A percentile compares a stretch with the other conserved stretches of the same genome.
Conservation (phyloP, 805 yeast species). For the Spathaspora girioi region DNA sequence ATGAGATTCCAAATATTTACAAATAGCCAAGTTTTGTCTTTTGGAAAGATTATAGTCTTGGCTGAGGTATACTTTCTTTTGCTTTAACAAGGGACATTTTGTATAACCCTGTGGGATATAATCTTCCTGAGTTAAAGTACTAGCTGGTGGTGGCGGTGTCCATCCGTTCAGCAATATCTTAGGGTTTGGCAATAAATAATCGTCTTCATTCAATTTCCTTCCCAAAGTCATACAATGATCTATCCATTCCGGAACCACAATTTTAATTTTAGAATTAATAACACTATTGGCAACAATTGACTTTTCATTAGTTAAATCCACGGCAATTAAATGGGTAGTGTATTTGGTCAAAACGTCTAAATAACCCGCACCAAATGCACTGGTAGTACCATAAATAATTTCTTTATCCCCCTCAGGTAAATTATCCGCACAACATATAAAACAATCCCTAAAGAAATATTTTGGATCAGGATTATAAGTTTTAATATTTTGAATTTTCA, state of each 20-base stretch:
- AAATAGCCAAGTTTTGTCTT: conserved; percentile 35
- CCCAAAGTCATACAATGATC: conserved; percentile 61
- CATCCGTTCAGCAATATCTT: conserved; percentile 4
- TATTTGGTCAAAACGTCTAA: conserved; percentile 58
- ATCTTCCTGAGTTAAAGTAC: not conserved
- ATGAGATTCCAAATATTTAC: conserved; percentile 41
- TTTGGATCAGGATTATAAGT: conserved; percentile 71
- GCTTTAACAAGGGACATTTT: conserved; percentile 29
- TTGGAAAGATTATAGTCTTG: conserved; percentile 54
- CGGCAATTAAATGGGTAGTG: conserved; percentile 77
- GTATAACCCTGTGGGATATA: not conserved
- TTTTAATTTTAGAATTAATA: conserved; percentile 34
- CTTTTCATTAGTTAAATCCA: conserved; percentile 50
- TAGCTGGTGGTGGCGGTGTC: not conserved
- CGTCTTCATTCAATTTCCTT: conserved; percentile 46
- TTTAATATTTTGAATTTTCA: conserved; percentile 46
- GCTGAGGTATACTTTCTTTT: conserved; percentile 48
- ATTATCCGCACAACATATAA: conserved; percentile 57
- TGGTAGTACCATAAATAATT: conserved; percentile 62
- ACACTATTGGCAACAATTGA: conserved; percentile 51
- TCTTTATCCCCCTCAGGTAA: conserved; percentile 59
- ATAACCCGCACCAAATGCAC: conserved; percentile 75
- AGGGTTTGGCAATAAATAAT: conserved; percentile 45
- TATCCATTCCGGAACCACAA: conserved; percentile 80
- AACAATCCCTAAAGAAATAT: conserved; percentile 58